Conservation (phyloP, 2,329 filamentous ascomycete genomes). For the Aspergillus udagawae region DNA sequence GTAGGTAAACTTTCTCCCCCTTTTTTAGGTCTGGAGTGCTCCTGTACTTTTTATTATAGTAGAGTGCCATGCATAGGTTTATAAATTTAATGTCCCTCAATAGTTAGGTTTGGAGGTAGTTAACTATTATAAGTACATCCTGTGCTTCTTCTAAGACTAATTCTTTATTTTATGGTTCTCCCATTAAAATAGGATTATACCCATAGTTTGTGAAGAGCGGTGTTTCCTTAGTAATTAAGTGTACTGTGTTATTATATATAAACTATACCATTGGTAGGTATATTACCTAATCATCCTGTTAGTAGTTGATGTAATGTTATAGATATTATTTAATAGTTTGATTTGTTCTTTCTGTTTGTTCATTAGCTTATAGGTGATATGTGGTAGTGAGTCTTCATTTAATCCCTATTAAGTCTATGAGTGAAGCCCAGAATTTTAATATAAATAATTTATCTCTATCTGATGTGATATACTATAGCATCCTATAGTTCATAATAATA, state of each 20-base stretch:
- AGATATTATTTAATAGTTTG: conserved; percentile 9
- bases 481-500: too few relatives aligned
- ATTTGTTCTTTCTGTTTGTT: conserved; percentile 2
- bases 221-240: not conserved
- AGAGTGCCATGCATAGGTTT: fast-evolving
- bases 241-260: not conserved
- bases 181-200: not conserved
- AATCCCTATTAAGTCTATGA: too few relatives aligned
- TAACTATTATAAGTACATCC: too few relatives aligned
- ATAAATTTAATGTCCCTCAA: not conserved
- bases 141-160: too few relatives aligned
- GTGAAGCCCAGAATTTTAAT: too few relatives aligned
- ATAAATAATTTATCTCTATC: too few relatives aligned
- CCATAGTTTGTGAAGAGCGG: not conserved
- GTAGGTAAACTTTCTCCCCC: conserved; percentile 1
- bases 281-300: conserved; percentile 3
- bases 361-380: too few relatives aligned
- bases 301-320: conserved; percentile 5
- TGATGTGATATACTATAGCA: too few relatives aligned
- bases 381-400: too few relatives aligned
- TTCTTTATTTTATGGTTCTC: not conserved
- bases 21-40: not conserved
- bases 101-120: not conserved
- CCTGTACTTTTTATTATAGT: not conserved
- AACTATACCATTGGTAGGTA: not conserved